Percentiles rank a stretch among this genome's conserved stretches.
Evolutionary conservation across 495 filamentous ascomycete genomes (phyloP).

Genomic region (Xylaria castorea): DNA sequence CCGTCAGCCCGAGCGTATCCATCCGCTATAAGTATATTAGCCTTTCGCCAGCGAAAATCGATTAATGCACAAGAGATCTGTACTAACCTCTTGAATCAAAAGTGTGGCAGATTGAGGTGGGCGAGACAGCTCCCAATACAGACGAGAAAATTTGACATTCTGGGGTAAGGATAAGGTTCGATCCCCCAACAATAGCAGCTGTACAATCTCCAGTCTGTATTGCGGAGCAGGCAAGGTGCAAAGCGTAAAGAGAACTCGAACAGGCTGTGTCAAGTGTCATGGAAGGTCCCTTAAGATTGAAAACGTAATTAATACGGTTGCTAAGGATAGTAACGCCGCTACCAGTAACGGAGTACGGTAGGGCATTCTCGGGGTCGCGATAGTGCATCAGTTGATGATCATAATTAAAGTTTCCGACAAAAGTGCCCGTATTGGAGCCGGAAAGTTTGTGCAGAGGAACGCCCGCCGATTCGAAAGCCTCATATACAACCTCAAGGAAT

Average conservation of each 20-base stretch:
- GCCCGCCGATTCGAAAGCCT: slow-evolving; percentile 82
- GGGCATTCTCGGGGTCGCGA: slow-evolving; percentile 24
- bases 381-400: slow-evolving; percentile 62
- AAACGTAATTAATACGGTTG: slow-evolving; percentile 31
- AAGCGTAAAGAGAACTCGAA: slow-evolving; percentile 42
- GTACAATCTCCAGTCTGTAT: slow-evolving; percentile 15
- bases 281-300: slow-evolving; percentile 30
- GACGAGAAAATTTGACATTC: slow-evolving; percentile 16
- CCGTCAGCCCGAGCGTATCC: slow-evolving; percentile 59
- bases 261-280: too few relatives aligned
- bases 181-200: slow-evolving; percentile 27
- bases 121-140: slow-evolving; percentile 32
- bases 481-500: slow-evolving; percentile 77
- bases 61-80: too few relatives aligned
- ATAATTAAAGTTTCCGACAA: slow-evolving; percentile 79
- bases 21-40: slow-evolving; percentile 36
- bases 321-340: slow-evolving; percentile 29
- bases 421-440: slow-evolving; percentile 76
- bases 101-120: slow-evolving; percentile 44
- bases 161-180: slow-evolving; percentile 19
- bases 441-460: slow-evolving; percentile 74
- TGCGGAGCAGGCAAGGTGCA: slow-evolving; percentile 43
- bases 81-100: slow-evolving; percentile 42
- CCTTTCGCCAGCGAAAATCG: too few relatives aligned
- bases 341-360: not conserved